phyloP scores from a whole-genome alignment of 441 rosid species.

The Mallotus japonicus region DNA sequence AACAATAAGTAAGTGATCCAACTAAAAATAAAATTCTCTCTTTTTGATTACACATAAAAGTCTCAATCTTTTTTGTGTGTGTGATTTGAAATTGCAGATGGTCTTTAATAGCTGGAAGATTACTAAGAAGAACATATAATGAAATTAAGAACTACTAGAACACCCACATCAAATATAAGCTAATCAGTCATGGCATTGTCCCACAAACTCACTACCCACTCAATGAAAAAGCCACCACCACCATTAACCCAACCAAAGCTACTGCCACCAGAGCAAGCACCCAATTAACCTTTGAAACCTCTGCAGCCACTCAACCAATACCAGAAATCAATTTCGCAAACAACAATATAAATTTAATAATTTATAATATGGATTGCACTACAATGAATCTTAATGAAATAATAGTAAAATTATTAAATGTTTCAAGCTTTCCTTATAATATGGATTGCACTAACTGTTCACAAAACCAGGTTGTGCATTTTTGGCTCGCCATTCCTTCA shows the following conservation, averaged over 20 bases:
- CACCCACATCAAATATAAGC: conserved; percentile 44
- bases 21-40: too few species aligned
- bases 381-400: too few species aligned
- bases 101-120: conserved; percentile 42
- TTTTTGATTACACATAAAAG: too few species aligned
- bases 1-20: conserved; percentile 38
- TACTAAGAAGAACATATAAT: conserved; percentile 45
- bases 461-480: conserved; percentile 52
- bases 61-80: too few species aligned
- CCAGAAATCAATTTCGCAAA: conserved; percentile 9
- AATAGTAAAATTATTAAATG: too few species aligned
- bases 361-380: too few species aligned
- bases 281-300: conserved; percentile 20
- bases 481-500: conserved; percentile 66
- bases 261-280: not conserved
- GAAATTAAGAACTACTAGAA: conserved; percentile 50
- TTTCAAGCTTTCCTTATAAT: too few species aligned
- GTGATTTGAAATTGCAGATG: conserved; percentile 24
- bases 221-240: conserved; percentile 7
- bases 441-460: conserved; percentile 55
- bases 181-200: conserved; percentile 37
- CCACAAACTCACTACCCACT: conserved; percentile 40
- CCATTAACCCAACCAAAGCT: not conserved
- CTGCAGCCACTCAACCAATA: conserved; percentile 7
- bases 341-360: not conserved